Evolutionary conservation across 2,329 filamentous ascomycete genomes (phyloP), one percentile per base, ranked within the genome.

Genomic region (Hymenoscyphus infarciens): DNA sequence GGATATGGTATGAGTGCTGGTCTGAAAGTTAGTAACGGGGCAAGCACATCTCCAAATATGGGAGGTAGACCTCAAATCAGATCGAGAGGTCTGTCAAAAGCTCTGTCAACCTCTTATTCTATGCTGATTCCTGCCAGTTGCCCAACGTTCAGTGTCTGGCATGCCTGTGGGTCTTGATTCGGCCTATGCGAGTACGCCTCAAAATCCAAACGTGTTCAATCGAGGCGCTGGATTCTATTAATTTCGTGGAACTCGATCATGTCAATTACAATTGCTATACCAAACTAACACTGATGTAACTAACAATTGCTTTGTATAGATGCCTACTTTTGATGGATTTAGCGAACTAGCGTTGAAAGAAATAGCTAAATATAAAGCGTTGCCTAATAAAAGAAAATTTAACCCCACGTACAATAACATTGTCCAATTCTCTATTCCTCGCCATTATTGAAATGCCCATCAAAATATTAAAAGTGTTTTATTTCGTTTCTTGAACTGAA

Each of bases 1-100:
- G 72, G 72, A 7, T 74, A 74, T 61, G 73, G 73, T 22, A 70
- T 75, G 70, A 74, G 72, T 60, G 73, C 73, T 49, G 73, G 73
- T 54, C 61, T 74, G 19, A 75, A 74, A 66, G 71, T 73, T 27
- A 74, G 73, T 58, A 70, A 74, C 56, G 67, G 70, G 56, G 52
- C 61, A 31, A 63, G 64, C 38, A 45, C 62, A 45, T 19, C 52
- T 38, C 45, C 31, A 15, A 63, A 38, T 55, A 66, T 63, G 11
- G 59, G 63, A 31, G 35, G 53, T n/a, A 68, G 68, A 42, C 67
- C 70, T 35, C 38, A 39, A 22, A 58, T 66, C 6, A 66, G 67
- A 62, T 69, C 70, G 8, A 70, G 71, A 71, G 71, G 72, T 70
- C 58, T 61, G 59, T 59, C 19, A 22, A 49, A 22, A 19, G 10